A percentile compares a stretch with the other conserved stretches of the same genome.
Evolutionary conservation across 345 rosid genomes (phyloP).

Genomic region (Lepidium africanum): DNA sequence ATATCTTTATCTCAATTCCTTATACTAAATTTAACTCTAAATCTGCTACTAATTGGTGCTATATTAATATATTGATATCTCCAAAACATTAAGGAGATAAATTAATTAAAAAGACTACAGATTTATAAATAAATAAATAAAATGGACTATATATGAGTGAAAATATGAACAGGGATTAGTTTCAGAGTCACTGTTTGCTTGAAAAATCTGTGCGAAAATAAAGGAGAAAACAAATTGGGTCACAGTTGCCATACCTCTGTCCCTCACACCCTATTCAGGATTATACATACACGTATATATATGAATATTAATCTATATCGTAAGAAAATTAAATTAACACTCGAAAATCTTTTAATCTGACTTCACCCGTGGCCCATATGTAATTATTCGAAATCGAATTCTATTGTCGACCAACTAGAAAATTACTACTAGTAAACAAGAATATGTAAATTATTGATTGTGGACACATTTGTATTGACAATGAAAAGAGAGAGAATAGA

Average conservation of each 20-base stretch:
- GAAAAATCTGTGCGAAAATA: not conserved
- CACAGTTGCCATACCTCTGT: constrained; percentile 25
- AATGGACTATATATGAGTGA: not conserved
- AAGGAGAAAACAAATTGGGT: constrained; percentile 9
- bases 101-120: not conserved
- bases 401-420: not conserved
- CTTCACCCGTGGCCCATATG: constrained; percentile 7
- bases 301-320: too few relatives aligned
- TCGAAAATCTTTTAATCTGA: not conserved
- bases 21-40: not conserved
- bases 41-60: not conserved
- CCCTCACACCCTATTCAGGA: not conserved
- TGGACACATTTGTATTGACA: not conserved
- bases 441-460: too few relatives aligned
- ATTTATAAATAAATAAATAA: not conserved
- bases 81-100: not conserved
- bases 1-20: not conserved
- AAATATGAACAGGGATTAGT: not conserved
- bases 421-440: not conserved
- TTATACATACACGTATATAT: not conserved
- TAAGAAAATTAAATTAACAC: not conserved
- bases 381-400: not conserved
- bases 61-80: not conserved
- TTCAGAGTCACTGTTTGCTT: not conserved
- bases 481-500: not conserved